Percentiles rank a stretch among this genome's conserved stretches.
These are phyloP conservation scores for Penicillium crustosum DNA, from an alignment of 2,329 filamentous ascomycete genomes.

Conservation along the genomic window DNA sequence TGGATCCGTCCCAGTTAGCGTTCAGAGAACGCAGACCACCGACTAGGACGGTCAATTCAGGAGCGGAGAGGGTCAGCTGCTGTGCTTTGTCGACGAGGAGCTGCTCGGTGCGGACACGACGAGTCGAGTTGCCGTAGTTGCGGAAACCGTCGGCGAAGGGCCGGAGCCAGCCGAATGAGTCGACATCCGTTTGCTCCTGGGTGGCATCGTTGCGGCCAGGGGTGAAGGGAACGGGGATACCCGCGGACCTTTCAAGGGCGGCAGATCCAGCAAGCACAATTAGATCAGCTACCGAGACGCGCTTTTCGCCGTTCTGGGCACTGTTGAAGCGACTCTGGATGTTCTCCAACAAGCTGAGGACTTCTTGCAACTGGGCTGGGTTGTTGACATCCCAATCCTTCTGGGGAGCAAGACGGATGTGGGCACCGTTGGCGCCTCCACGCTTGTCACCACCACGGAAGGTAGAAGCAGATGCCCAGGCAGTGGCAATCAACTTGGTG, in stretches of 20 bases:
- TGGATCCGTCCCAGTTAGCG: constrained; percentile 69
- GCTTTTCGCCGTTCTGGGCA: constrained; percentile 57
- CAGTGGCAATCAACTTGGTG: constrained; percentile 63
- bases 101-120: constrained; percentile 65
- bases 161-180: constrained; percentile 66
- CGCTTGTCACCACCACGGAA: constrained; percentile 78
- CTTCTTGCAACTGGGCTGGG: constrained; percentile 62
- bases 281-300: constrained; percentile 74
- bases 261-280: constrained; percentile 73
- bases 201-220: constrained; percentile 71
- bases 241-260: constrained; percentile 70
- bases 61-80: constrained; percentile 67
- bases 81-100: constrained; percentile 70
- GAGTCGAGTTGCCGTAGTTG: constrained; percentile 67
- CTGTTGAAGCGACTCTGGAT: constrained; percentile 68
- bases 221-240: constrained; percentile 66
- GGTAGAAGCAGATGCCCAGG: constrained; percentile 69
- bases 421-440: constrained; percentile 76
- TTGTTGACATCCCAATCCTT: constrained; percentile 74
- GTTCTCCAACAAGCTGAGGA: constrained; percentile 61
- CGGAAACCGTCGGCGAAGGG: constrained; percentile 74
- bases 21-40: constrained; percentile 70
- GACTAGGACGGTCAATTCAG: constrained; percentile 69
- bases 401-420: constrained; percentile 72
- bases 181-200: constrained; percentile 68